Evolutionary conservation across 1,284 basidiomycete species (phyloP).

Genomic region (Puccinia polysora): DNA sequence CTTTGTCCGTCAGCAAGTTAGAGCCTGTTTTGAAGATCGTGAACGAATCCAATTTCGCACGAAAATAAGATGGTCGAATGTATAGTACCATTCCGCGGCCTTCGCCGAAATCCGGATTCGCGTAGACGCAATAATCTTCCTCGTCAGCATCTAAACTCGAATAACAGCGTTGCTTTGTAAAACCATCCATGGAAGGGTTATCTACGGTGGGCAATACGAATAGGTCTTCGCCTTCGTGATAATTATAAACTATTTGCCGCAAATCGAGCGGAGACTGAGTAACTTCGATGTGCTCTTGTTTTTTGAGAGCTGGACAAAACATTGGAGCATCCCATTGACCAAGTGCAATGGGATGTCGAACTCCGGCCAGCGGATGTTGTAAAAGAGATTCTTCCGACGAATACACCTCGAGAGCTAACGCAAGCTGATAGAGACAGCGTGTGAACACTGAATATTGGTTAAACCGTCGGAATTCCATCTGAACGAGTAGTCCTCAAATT

Average conservation of each 20-base stretch:
- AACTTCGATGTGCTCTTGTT: not conserved
- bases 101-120: conserved; percentile 19
- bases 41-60: conserved; percentile 4
- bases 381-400: not conserved
- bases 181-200: conserved; percentile 24
- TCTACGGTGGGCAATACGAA: not conserved
- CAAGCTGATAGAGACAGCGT: not conserved
- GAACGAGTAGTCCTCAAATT: too few relatives aligned
- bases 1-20: not conserved
- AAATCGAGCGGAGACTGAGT: conserved; percentile 5
- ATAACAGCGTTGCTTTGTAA: conserved; percentile 33
- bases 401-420: not conserved
- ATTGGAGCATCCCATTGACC: not conserved
- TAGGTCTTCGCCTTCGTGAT: not conserved
- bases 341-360: not conserved
- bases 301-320: not conserved
- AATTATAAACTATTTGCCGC: conserved; percentile 4
- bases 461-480: too few relatives aligned
- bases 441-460: too few relatives aligned
- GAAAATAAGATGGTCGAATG: conserved; percentile 19
- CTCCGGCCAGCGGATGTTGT: conserved; percentile 1
- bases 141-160: not conserved
- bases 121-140: conserved; percentile 24
- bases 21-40: conserved; percentile 7
- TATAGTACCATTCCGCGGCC: conserved; percentile 33